Evolutionary conservation across 768 basidiomycete genomes (phyloP), one percentile per base, ranked within the genome.

Genomic region (Xerocomellus intermedius): DNA sequence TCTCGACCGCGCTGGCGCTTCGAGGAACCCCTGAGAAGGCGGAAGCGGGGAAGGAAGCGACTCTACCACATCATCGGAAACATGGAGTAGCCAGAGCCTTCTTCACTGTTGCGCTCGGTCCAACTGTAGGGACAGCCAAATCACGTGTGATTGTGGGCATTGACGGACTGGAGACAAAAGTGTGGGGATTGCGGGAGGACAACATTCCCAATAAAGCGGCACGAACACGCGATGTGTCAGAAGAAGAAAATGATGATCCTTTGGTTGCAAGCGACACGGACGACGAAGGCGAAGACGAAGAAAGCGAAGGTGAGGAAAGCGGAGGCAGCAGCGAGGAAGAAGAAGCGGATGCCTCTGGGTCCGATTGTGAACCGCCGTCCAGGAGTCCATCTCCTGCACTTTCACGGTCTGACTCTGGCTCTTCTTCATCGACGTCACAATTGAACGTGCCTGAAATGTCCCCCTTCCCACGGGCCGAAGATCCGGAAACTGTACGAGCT

Each of bases 1-100:
- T 92, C 6, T 87, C 89, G 1, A 84, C 83, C 0, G 85, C 89
- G 0, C 72, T 89, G 19, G 84, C 86, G 2, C 58, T 58, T n/a
- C 57, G 62, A 24, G 57, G 55, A 21, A 46, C 52, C 9, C 54
- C 63, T 38, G 50, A 43, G 17, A 55, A 44, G 13, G 13, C 30
- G 4, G 22, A 52, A 16, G 12, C 8, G 6, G 39, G n/a, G 22
- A 35, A 48, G 14, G 32, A 44, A 30, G 10, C 35, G 16, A 2
- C 28, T 42, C 3, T 2, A 32, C 2, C n/a, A 24, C 26, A n/a
- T 33, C 47, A 52, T 37, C 50, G 19, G 49, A 50, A 37, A 53
- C 45, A 14, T 38, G 56, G 60, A 22, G 14, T 32, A 0, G 49
- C 68, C 5, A 77, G 76, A 9, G 82, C 76, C 2, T 83, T 85